A percentile compares a stretch with the other conserved stretches of the same genome.
phyloP scores from a whole-genome alignment of 2,329 filamentous ascomycete species.

The Aspergillus cejpii region DNA sequence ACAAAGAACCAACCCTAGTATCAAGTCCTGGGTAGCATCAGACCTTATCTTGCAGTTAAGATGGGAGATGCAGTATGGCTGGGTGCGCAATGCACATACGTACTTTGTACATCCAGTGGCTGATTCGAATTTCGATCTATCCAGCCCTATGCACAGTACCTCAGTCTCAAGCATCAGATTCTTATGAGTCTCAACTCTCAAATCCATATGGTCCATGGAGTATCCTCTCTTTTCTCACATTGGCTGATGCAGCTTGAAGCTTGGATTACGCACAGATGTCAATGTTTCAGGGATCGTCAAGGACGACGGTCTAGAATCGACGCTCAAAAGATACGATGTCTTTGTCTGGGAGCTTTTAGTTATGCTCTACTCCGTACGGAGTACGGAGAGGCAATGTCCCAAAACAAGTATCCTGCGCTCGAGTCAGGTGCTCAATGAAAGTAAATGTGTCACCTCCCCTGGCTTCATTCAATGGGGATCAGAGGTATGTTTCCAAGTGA shows the following conservation, averaged over 20 bases:
- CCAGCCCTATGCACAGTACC: background rate
- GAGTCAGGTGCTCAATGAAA: background rate
- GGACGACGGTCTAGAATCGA: background rate
- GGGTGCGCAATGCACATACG: background rate
- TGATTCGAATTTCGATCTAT: background rate
- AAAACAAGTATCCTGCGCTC: background rate
- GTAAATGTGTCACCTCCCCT: background rate
- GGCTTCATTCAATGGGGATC: background rate
- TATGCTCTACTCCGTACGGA: too few species aligned
- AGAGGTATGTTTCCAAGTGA: too few species aligned
- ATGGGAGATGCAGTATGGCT: background rate
- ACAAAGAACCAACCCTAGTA: background rate
- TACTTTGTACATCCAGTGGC: background rate
- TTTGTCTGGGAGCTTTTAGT: background rate
- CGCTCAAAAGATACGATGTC: background rate
- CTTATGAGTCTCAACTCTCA: background rate
- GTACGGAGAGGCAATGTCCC: too few species aligned
- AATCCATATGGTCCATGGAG: background rate
- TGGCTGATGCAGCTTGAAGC: conserved; percentile 11
- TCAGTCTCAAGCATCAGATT: background rate
- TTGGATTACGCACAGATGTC: conserved; percentile 16
- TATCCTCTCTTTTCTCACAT: conserved; percentile 2
- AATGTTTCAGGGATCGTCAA: conserved; percentile 2
- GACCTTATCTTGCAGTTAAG: background rate
- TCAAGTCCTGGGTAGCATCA: too few species aligned